Conservation (phyloP, 225 moss, liverwort and hornwort genomes). For the Marchantia paleacea region DNA sequence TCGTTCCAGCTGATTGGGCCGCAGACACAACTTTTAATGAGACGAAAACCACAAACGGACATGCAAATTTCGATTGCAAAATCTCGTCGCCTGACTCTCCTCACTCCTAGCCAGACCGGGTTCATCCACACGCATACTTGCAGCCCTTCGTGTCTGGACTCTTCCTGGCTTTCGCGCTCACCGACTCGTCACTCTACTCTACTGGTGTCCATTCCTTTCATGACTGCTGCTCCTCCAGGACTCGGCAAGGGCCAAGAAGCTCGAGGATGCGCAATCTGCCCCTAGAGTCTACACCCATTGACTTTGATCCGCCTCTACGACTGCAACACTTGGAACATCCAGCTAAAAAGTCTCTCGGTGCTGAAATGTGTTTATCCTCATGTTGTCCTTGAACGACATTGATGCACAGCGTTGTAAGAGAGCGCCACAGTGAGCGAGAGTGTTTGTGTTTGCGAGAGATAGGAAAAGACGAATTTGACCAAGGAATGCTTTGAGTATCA, state of each 20-base stretch:
- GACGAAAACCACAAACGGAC: neutral
- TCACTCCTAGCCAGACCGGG: neutral
- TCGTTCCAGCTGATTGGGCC: neutral
- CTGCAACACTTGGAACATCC: neutral
- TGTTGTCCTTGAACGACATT: neutral
- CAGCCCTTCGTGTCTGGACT: neutral
- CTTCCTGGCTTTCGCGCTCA: neutral
- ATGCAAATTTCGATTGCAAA: neutral
- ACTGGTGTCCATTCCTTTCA: neutral
- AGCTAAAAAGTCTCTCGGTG: slow-evolving; percentile 2
- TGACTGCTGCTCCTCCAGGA: neutral
- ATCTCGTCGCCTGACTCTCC: neutral
- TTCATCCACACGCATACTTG: neutral
- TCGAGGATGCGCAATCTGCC: neutral
- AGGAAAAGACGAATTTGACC: too few relatives aligned
- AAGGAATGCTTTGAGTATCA: neutral
- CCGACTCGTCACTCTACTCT: neutral
- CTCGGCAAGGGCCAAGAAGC: neutral
- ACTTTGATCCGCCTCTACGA: neutral
- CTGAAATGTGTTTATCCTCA: neutral
- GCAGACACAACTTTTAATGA: neutral
- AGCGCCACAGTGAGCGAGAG: neutral
- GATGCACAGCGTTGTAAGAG: neutral
- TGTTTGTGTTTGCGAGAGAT: too few relatives aligned
- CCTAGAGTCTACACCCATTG: neutral